Evolutionary conservation across 345 rosid genomes (phyloP), one percentile per base, ranked within the genome.

Genomic region (Citrus unshiu): DNA sequence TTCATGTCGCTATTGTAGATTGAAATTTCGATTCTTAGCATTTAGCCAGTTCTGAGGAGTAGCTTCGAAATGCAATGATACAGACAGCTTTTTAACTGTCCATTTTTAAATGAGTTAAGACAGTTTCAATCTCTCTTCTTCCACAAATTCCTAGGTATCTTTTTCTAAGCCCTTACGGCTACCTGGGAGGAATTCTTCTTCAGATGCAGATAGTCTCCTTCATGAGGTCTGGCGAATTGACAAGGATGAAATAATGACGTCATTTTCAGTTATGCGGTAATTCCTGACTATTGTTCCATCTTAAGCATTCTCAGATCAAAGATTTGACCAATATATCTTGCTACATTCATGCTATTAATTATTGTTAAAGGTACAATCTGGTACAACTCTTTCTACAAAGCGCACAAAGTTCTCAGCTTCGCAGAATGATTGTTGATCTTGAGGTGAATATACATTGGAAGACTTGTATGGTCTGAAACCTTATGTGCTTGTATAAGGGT

Each of bases 261-360:
- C 95, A 60, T 96, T 92, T 89, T 87, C 97, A 22, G 81, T 88
- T 73, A 96, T 94, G 99, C 89, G 99, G 99, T 94, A 83, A 69
- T 79, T 85, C 2, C 24, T 60, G 35, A 49, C 76, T 79, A 63
- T 57, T 10, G n/a, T 74, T 72, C 49, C 24, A 34, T 70, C 43
- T 68, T 22, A 39, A 56, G 60, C 6, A 64, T 54, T n/a, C 51
- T 71, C 25, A 34, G 16, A 63, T 73, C 22, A 30, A n/a, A 70
- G 68, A 60, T 73, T 74, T 54, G 34, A 40, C 21, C 39, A 30
- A 56, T 79, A 10, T 69, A 30, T 8, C 7, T n/a, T 80, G 73
- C 76, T 69, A 61, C 32, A 65, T 21, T 56, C 59, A 75, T 77
- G 19, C 30, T 70, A 69, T 14, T 76, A 74, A 59, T 82, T 76